Base-by-base conservation (phyloP, 1,284 basidiomycete genomes). In the Cryptococcus hybrid region DNA sequence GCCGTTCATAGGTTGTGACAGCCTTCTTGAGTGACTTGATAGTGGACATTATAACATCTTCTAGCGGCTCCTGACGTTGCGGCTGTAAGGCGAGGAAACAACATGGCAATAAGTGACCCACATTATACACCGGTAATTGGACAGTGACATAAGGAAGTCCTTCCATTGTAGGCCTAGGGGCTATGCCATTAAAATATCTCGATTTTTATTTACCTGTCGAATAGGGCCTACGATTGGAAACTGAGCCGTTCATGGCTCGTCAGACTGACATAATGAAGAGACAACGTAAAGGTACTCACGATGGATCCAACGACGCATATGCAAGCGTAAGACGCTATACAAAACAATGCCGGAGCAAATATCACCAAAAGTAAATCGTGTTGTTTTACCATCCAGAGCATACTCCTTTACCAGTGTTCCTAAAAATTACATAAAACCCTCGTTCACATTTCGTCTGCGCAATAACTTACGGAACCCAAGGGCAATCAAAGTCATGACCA, bases 1-100 rank as follows among this genome's bases (percentile, higher is more conserved):
- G 70, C 45, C 70, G 57, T 52, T 71, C 70, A 48, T 71, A 71
- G 3, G 55, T 66, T 18, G 34, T 44, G 12, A 37, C 6, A 62
- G 89, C 90, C 71, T 85, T 86, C 78, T 92, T 90, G 60, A 92
- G 76, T 0, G 87, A 90, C 62, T 84, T 84, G 44, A 92, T 85
- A 1, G 90, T 91, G 1, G 88, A 89, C 30, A 67, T 67, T n/a
- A 81, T 71, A 49, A 80, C 79, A 1, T 67, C 68, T 30, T 79
- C 75, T 47, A 81, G 62, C 12, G 84, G 86, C 76, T 88, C 88
- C 77, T 89, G 45, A 18, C n/a, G n/a, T n/a, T n/a, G n/a, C n/a
- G n/a, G n/a, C n/a, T n/a, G n/a, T n/a, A n/a, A n/a, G n/a, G n/a
- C n/a, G n/a, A n/a, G n/a, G 47, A 12, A 35, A 13, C 4, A n/a